Evolutionary conservation across 2,329 filamentous ascomycete genomes (phyloP), one percentile per base, ranked within the genome.

Genomic region (Colletotrichum sojae): DNA sequence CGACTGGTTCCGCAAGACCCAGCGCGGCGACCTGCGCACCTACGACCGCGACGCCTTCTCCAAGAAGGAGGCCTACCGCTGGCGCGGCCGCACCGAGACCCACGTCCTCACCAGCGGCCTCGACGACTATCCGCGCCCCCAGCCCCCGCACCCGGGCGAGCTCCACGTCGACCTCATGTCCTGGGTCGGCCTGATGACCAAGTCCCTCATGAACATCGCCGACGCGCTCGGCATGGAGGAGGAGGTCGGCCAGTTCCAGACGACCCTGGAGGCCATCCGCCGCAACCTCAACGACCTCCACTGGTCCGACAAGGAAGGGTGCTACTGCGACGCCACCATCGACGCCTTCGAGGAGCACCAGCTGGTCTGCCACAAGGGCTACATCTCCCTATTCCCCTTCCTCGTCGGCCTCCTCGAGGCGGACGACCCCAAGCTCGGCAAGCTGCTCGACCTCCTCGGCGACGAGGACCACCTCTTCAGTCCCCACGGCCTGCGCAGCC

Each of bases 131-230:
- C 96, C 96, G 57, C 93, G 96, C 56, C 88, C 96, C 9, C 94
- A 97, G 80, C 95, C 96, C 15, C 96, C 96, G 27, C 95, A 98
- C 79, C 95, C 96, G 0, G 95, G 94, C 75, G 96, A 99, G 88
- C 88, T 99, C 57, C 95, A 99, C 79, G 91, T 97, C 36, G 96
- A 99, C 80, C 86, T 98, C 62, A 92, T 99, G 79, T 93, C 93
- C 60, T 99, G 96, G 96, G 92, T 99, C 82, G 96, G 95, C n/a
- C 89, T 98, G 83, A 97, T 98, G 94, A 92, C 93, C 48, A 90
- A 92, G 72, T 92, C 92, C n/a, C 88, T 99, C 63, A 87, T 90
- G 75, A 93, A 92, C 73, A 93, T 98, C 74, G 94, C 94, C 1
- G 83, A 89, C 53, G 89, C 90, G 27, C 86, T 98, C n/a, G 91